These are phyloP conservation scores for Paraphoma chrysanthemicola DNA, from an alignment of 2,329 filamentous ascomycete genomes.

Conservation along the genomic window DNA sequence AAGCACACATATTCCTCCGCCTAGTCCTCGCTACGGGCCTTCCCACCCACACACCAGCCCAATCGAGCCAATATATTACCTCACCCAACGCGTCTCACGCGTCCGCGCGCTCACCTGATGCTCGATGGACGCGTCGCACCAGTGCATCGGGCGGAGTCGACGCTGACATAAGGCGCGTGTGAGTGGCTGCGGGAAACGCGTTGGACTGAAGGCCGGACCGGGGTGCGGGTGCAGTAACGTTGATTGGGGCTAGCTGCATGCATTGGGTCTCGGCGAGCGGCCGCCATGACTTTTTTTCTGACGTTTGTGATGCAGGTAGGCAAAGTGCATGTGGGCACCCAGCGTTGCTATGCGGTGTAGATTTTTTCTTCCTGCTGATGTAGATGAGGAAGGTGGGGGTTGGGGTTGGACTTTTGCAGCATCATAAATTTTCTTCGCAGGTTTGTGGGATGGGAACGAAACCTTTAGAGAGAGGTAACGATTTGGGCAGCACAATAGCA, in stretches of 20 bases:
- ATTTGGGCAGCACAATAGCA: background rate
- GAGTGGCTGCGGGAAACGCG: conserved; percentile 7
- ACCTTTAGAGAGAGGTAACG: too few species aligned
- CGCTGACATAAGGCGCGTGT: background rate
- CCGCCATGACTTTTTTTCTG: background rate
- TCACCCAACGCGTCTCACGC: conserved; percentile 28
- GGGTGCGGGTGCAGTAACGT: background rate
- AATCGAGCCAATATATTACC: conserved; percentile 8
- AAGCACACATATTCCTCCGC: background rate
- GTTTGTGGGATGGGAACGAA: too few species aligned
- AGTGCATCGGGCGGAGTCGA: conserved; percentile 9
- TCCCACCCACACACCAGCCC: conserved; percentile 3
- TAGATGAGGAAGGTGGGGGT: background rate
- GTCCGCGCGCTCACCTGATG: conserved; percentile 27
- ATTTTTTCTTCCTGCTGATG: background rate
- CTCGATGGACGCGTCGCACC: conserved; percentile 20
- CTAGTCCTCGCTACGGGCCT: background rate
- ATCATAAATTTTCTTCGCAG: background rate
- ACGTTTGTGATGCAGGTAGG: too few species aligned
- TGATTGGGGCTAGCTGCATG: background rate
- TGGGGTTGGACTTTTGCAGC: background rate
- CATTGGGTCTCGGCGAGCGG: background rate
- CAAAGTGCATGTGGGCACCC: background rate
- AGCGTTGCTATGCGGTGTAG: background rate
- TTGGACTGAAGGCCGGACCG: too few species aligned